These are phyloP conservation scores for Solanum hybrid DNA, from an alignment of 305 asterid genomes.

Conservation along the genomic window DNA sequence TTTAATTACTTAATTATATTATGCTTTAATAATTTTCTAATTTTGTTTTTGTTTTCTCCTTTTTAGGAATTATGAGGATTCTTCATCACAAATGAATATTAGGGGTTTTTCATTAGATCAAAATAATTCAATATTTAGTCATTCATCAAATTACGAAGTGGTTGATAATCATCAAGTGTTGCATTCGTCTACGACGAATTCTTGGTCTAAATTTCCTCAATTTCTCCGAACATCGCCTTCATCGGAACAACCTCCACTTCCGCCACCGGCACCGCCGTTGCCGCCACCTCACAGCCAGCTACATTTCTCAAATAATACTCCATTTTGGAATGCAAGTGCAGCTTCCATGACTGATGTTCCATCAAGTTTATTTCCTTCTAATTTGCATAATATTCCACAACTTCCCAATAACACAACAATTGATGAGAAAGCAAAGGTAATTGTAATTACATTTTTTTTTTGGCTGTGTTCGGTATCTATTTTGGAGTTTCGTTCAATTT, in stretches of 20 bases:
- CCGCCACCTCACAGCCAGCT: conserved; percentile 25
- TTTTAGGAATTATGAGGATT: conserved; percentile 34
- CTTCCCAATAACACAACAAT: conserved; percentile 31
- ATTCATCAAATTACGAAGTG: conserved; percentile 19
- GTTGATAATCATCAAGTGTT: not conserved
- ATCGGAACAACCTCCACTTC: conserved; percentile 32
- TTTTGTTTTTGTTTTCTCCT: too few relatives aligned
- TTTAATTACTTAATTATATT: not conserved
- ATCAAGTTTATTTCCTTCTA: conserved; percentile 47
- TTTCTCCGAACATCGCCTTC: conserved; percentile 41
- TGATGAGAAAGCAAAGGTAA: conserved; percentile 65
- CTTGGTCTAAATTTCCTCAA: conserved; percentile 48
- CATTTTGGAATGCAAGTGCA: conserved; percentile 73
- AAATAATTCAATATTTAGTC: not conserved
- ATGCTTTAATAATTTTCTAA: not conserved
- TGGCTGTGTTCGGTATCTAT: not conserved
- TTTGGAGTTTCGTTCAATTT: not conserved
- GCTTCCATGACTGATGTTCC: conserved; percentile 34
- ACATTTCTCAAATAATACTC: conserved; percentile 43
- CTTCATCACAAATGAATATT: conserved; percentile 37
- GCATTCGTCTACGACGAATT: not conserved
- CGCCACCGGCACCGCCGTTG: conserved; percentile 6
- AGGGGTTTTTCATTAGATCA: conserved; percentile 45
- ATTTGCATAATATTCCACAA: conserved; percentile 24
- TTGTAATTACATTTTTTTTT: not conserved